Percentiles rank a stretch among this genome's conserved stretches.
These are phyloP conservation scores for Obelidium mucronatum DNA, from an alignment of 192 early-diverging fungal genomes.

Conservation along the genomic window DNA sequence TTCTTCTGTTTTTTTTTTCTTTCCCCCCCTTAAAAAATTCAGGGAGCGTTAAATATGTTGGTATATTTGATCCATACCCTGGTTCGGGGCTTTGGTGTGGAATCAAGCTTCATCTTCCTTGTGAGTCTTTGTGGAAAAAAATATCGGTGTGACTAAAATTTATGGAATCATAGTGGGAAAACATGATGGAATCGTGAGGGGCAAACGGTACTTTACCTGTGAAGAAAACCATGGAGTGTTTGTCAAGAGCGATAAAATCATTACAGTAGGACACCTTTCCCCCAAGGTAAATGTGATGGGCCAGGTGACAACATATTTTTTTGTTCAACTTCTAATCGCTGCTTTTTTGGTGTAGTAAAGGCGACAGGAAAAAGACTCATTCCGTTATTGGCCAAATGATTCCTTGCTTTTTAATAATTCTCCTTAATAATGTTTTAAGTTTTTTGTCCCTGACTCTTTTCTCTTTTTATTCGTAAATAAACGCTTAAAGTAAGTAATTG, in stretches of 20 bases:
- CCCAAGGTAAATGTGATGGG: conserved; percentile 36
- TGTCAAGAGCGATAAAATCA: conserved; percentile 52
- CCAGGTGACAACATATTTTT: too few species aligned
- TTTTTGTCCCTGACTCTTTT: too few species aligned
- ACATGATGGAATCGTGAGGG: conserved; percentile 53
- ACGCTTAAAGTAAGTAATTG: too few species aligned
- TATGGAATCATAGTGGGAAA: conserved; percentile 44
- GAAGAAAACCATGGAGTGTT: conserved; percentile 53
- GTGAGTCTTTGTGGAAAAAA: conserved; percentile 41
- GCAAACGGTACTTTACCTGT: conserved; percentile 51
- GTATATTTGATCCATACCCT: conserved; percentile 52
- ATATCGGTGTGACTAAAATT: too few species aligned
- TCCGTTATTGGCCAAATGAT: not conserved
- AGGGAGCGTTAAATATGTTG: conserved; percentile 52
- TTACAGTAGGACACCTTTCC: conserved; percentile 23
- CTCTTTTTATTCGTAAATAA: too few species aligned
- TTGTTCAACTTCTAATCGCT: not conserved
- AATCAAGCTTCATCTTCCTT: conserved; percentile 44
- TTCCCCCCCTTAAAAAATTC: too few species aligned
- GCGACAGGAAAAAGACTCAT: not conserved
- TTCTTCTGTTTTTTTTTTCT: not conserved
- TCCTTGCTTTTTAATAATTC: not conserved
- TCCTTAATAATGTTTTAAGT: not conserved
- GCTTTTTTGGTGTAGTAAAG: too few species aligned
- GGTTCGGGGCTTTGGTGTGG: conserved; percentile 53